Base-by-base conservation (phyloP, 1,284 basidiomycete genomes). In the Thecaphora frezii region DNA sequence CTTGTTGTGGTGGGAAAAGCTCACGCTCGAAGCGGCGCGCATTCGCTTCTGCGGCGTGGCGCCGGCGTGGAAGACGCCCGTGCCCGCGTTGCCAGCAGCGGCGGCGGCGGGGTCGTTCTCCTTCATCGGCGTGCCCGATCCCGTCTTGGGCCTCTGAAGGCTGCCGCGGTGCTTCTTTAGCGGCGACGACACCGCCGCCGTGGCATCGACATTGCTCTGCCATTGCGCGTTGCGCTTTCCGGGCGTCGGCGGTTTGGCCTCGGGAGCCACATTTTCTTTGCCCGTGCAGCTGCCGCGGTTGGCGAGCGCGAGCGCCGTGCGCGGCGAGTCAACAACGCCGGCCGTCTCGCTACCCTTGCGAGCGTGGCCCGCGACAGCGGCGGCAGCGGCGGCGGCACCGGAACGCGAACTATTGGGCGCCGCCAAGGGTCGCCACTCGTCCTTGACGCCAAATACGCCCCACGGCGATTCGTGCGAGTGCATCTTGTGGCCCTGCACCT, bases 401-500 rank as follows among this genome's bases (percentile, higher is more conserved):
- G 33, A 36, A 4, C 33, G 33, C 5, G 33, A 36, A 18, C 12
- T 36, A 16, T 36, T 36, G 33, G 33, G 33, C 10, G 33, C 33
- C 4, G 33, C 33, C 8, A 66, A 52, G 4, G 63, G 63, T 41
- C 60, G 61, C 58, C 63, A 66, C 2, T 55, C 63, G 14, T 61
- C 63, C 43, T 58, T 61, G 38, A 5, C 52, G 2, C 63, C 58
- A 38, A 66, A 61, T 10, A 66, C 58, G 13, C 63, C 63, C 63
- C 63, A 66, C 1, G 55, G 58, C 26, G 63, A 58, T 21, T 58
- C 37, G 33, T 53, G 28, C 5, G 54, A 52, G 19, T 47, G 58
- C 58, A 61, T 61, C 49, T 58, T 61, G 45, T 66, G 58, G 13
- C 63, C 63, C 37, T 58, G 54, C 7, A 58, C 58, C 41, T 54